Conservation (phyloP, 345 rosid genomes). For the Gossypium longicalyx region DNA sequence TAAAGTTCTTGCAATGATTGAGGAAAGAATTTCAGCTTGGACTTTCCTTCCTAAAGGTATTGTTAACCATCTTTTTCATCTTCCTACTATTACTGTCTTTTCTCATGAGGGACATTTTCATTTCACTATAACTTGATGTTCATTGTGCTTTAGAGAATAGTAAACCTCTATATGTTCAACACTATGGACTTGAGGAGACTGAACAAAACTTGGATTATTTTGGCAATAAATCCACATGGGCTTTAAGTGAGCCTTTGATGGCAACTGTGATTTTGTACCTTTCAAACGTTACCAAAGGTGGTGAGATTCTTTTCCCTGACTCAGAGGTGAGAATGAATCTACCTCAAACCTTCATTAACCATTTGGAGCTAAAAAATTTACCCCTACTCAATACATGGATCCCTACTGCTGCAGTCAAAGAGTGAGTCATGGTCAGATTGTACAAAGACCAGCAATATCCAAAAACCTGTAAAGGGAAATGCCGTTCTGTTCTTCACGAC, state of each 20-base stretch:
- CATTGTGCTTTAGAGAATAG: slow-evolving; percentile 49
- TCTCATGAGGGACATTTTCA: background rate
- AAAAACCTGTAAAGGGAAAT: slow-evolving; percentile 69
- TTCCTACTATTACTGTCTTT: background rate
- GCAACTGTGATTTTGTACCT: slow-evolving; percentile 73
- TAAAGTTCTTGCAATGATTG: slow-evolving; percentile 51
- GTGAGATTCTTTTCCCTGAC: slow-evolving; percentile 67
- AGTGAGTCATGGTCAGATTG: slow-evolving; percentile 57
- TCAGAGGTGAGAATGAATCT: slow-evolving; percentile 50
- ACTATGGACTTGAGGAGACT: slow-evolving; percentile 43
- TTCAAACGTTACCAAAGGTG: slow-evolving; percentile 65
- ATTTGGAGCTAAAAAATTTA: background rate
- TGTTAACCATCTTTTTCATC: slow-evolving; percentile 1
- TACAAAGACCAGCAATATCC: slow-evolving; percentile 31
- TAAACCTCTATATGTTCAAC: slow-evolving; percentile 43
- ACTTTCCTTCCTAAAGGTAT: slow-evolving; percentile 80
- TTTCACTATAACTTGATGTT: slow-evolving; percentile 3
- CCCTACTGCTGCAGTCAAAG: slow-evolving; percentile 34
- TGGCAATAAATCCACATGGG: slow-evolving; percentile 34
- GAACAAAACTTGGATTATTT: slow-evolving; percentile 44
- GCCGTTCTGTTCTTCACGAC: slow-evolving; percentile 72
- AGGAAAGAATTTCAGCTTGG: slow-evolving; percentile 83
- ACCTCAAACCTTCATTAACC: background rate
- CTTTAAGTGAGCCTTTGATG: slow-evolving; percentile 39
- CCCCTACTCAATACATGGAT: background rate